phyloP scores from a whole-genome alignment of 2,329 filamentous ascomycete species.

The Xylaria sp. region DNA sequence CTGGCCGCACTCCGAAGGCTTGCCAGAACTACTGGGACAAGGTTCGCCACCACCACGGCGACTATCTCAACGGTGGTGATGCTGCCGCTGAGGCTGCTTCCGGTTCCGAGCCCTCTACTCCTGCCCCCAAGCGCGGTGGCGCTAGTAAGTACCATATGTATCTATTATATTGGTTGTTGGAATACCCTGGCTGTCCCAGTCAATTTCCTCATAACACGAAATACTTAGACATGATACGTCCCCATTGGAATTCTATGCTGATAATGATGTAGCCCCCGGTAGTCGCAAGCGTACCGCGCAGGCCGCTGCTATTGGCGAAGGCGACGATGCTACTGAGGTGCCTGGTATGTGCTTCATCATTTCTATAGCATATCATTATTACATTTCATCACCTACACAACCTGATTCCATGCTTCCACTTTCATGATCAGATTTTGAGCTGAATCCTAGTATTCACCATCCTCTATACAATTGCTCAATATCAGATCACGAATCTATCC shows the following conservation, averaged over 20 bases:
- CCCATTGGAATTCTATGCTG: not conserved
- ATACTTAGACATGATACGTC: not conserved
- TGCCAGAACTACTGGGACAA: slow-evolving; percentile 15
- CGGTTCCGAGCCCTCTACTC: not conserved
- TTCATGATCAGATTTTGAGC: not conserved
- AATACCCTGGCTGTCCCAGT: not conserved
- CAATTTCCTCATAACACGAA: not conserved
- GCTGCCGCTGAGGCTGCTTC: not conserved
- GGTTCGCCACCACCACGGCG: not conserved
- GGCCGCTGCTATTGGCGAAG: not conserved
- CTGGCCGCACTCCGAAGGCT: slow-evolving; percentile 28
- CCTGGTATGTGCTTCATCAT: slow-evolving; percentile 4
- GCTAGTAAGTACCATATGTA: slow-evolving; percentile 15
- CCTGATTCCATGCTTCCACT: not conserved
- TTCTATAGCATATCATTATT: not conserved
- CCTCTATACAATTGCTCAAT: not conserved
- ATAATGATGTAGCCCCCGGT: slow-evolving; percentile 11
- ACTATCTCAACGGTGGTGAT: no score
- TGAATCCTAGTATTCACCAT: no score
- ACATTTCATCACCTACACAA: not conserved
- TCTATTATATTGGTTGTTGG: not conserved
- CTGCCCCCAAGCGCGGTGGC: not conserved
- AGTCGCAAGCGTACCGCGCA: slow-evolving; percentile 17
- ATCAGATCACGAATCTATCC: not conserved
- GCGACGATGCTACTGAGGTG: not conserved